Conservation (phyloP, 2,329 filamentous ascomycete species). For the Penicillium sp. region DNA sequence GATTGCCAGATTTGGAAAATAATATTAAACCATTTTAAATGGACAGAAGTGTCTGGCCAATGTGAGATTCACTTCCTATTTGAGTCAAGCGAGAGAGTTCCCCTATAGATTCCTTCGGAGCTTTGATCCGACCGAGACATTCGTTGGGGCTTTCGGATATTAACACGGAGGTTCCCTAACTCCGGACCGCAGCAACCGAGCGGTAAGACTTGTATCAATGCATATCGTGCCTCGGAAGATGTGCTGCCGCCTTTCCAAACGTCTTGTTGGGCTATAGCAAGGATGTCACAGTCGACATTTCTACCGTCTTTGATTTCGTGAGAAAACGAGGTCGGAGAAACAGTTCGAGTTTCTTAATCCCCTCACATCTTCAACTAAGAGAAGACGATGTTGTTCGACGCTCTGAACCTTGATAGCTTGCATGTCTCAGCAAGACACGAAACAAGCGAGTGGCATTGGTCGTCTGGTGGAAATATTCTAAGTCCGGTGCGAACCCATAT, state of each 20-base stretch:
- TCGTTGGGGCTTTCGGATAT: not conserved
- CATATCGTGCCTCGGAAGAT: no score
- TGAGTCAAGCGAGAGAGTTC: not conserved
- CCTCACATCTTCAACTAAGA: not conserved
- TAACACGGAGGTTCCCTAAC: not conserved
- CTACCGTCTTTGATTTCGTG: not conserved
- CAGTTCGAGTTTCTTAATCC: not conserved
- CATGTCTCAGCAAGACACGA: not conserved
- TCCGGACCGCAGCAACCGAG: not conserved
- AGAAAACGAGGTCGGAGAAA: no score
- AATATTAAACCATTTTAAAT: no score
- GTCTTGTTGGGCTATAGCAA: no score
- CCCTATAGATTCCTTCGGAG: not conserved
- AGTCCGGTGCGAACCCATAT: not conserved
- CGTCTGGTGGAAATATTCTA: conserved; percentile 2
- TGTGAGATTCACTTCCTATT: conserved; percentile 2
- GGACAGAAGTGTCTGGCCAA: not conserved
- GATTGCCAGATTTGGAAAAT: not conserved
- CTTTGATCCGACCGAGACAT: not conserved
- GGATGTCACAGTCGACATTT: not conserved
- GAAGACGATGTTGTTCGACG: not conserved
- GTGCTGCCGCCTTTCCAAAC: no score
- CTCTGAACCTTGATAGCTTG: not conserved
- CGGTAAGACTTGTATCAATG: no score
- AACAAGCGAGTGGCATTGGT: not conserved